Evolutionary conservation across 768 basidiomycete species (phyloP).

Genomic region (Chalciporus chontae): DNA sequence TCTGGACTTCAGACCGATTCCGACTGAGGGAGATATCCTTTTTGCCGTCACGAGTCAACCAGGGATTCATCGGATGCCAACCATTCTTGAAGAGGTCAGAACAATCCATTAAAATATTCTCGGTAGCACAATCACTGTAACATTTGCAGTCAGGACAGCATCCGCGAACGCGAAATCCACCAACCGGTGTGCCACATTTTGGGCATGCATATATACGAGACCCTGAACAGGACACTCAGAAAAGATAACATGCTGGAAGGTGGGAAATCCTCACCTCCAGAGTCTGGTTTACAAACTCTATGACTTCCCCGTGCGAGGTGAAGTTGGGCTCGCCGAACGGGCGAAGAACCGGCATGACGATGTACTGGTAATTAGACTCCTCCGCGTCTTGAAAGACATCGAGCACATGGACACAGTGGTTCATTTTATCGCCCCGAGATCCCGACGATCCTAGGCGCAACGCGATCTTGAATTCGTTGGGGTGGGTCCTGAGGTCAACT

Average conservation of each 20-base stretch:
- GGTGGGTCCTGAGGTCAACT: not conserved
- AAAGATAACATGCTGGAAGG: not conserved
- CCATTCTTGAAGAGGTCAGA: constrained; percentile 17
- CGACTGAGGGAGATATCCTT: constrained; percentile 14
- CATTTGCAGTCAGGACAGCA: not conserved
- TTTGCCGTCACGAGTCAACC: constrained; percentile 7
- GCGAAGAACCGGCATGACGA: constrained; percentile 24
- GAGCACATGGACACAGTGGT: constrained; percentile 21
- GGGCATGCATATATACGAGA: constrained; percentile 32
- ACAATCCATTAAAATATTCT: constrained; percentile 31
- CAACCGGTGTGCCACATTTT: constrained; percentile 33
- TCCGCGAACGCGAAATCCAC: not conserved
- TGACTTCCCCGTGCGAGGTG: constrained; percentile 19
- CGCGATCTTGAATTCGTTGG: not conserved
- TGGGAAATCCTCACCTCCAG: constrained; percentile 14
- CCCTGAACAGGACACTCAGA: constrained; percentile 20
- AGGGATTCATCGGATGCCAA: constrained; percentile 17
- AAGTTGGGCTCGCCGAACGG: constrained; percentile 19
- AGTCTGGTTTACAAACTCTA: constrained; percentile 21
- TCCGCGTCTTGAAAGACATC: constrained; percentile 10
- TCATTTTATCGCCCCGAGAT: constrained; percentile 4
- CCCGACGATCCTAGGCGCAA: not conserved
- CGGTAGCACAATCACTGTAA: constrained; percentile 19
- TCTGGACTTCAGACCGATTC: constrained; percentile 23
- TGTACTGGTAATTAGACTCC: constrained; percentile 11